These are phyloP conservation scores for Sarcodon aspratus DNA, from an alignment of 768 basidiomycete species.

Conservation along the genomic window DNA sequence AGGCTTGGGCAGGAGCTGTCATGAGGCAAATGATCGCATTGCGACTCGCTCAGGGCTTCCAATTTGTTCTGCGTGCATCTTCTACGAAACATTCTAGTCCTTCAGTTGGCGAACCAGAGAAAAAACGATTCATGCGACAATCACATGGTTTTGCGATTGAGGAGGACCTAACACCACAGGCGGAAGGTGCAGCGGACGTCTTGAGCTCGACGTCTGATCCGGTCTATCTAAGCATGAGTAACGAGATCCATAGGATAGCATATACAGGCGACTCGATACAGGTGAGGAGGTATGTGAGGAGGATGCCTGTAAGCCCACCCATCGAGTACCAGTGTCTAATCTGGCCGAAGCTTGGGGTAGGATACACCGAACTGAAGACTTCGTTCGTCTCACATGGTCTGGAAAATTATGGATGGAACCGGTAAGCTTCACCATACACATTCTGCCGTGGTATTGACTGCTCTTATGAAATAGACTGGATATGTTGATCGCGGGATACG, in stretches of 20 bases:
- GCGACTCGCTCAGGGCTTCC: conserved; percentile 88
- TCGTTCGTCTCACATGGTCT: conserved; percentile 69
- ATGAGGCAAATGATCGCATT: conserved; percentile 94
- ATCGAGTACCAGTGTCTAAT: conserved; percentile 83
- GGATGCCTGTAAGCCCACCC: conserved; percentile 49
- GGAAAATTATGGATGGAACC: conserved; percentile 81
- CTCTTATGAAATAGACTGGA: conserved; percentile 43
- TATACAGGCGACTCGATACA: conserved; percentile 89
- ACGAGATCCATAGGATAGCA: conserved; percentile 88
- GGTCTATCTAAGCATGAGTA: conserved; percentile 88
- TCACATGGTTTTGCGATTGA: conserved; percentile 41
- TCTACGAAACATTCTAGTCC: conserved; percentile 23
- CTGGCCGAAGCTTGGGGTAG: conserved; percentile 85
- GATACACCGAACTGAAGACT: conserved; percentile 71
- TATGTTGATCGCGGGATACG: conserved; percentile 78
- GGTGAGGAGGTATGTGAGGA: conserved; percentile 75
- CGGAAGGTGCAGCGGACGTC: conserved; percentile 55
- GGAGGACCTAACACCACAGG: conserved; percentile 40
- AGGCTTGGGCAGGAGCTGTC: conserved; percentile 65
- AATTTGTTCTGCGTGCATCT: conserved; percentile 61
- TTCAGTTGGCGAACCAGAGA: neutral
- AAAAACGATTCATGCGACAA: conserved; percentile 17
- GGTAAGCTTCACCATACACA: conserved; percentile 29
- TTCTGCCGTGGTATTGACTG: neutral
- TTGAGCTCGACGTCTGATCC: conserved; percentile 51